Conservation (phyloP, 148 eudicot species). For the Drosera capensis region DNA sequence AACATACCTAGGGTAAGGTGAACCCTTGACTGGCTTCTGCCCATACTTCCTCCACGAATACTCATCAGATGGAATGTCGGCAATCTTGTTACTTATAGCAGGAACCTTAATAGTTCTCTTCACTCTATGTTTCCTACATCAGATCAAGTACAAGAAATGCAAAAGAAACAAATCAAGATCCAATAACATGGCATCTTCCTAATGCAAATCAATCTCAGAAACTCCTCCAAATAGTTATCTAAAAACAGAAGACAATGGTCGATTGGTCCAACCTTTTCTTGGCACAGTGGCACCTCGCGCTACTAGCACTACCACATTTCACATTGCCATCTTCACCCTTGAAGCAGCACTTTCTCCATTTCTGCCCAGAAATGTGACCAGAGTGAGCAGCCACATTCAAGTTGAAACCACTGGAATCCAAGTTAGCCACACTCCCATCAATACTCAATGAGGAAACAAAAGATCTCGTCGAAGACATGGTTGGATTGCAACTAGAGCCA, state of each 20-base stretch:
- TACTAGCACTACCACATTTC: constrained; percentile 31
- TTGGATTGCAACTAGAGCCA: constrained; percentile 20
- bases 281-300: constrained; percentile 39
- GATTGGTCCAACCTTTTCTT: constrained; percentile 25
- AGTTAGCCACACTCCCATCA: constrained; percentile 26
- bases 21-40: constrained; percentile 54
- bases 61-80: constrained; percentile 48
- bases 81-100: constrained; percentile 41
- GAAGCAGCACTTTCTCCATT: constrained; percentile 20
- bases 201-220: too few species aligned
- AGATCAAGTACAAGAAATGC: too few species aligned
- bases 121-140: constrained; percentile 39
- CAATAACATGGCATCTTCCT: constrained; percentile 2
- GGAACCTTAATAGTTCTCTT: constrained; percentile 49
- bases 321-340: constrained; percentile 31
- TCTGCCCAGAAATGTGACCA: constrained; percentile 23
- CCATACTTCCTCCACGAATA: constrained; percentile 57
- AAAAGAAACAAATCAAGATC: background rate
- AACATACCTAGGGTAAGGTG: constrained; percentile 47
- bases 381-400: constrained; percentile 22
- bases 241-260: background rate
- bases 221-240: background rate
- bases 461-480: constrained; percentile 37
- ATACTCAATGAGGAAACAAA: constrained; percentile 35
- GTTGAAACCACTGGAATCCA: constrained; percentile 28